Evolutionary conservation across 139 green algal genomes (phyloP), one percentile per base, ranked within the genome.

Genomic region (Chlamydomonas asymmetrica): DNA sequence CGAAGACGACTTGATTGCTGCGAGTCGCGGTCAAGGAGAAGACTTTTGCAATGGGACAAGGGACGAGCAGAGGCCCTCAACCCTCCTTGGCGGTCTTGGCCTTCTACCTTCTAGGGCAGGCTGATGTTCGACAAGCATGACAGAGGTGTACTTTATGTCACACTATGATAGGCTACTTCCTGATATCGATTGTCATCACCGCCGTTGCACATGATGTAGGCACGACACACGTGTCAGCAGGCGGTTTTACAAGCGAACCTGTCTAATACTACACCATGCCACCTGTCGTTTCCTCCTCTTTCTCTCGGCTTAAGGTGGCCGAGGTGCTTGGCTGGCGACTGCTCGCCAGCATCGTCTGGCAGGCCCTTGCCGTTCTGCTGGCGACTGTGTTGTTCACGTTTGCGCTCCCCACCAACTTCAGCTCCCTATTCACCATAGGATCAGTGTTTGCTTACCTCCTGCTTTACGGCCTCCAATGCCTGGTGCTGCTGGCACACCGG

Each of bases 391-490:
- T 37, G 3, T 77, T 77, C 29, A 59, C 71, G 32, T 20, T 77
- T 9, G 59, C 54, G 23, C 34, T 68, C 41, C 71, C 71, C 32
- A 25, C 71, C 5, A 39, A 5, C 32, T 1, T 77, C 0, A 5
- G 38, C 10, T 49, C 9, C 25, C 43, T 77, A 6, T 61, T 52
- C 22, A 41, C 59, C 9, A 57, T 59, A 1, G 20, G 59, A 3
- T 43, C 59, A 3, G 35, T 50, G 8, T 9, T 68, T 1, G 22
- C 43, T 27, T 35, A 75, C 34, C 49, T 78, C 20, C 37, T 78
- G 8, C 40, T 82, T 0, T 74, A 72, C 35, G 13, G 31, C 1
- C 39, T 84, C 16, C 78, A 84, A 67, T 13, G 73, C 3, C 37
- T 16, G 25, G 45, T 75, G 5, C 64, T 84, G 6, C 25, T 84